Percentiles rank a stretch among this genome's conserved stretches.
Evolutionary conservation across 495 filamentous ascomycete species (phyloP).

Genomic region (Aspergillus ellipticus): DNA sequence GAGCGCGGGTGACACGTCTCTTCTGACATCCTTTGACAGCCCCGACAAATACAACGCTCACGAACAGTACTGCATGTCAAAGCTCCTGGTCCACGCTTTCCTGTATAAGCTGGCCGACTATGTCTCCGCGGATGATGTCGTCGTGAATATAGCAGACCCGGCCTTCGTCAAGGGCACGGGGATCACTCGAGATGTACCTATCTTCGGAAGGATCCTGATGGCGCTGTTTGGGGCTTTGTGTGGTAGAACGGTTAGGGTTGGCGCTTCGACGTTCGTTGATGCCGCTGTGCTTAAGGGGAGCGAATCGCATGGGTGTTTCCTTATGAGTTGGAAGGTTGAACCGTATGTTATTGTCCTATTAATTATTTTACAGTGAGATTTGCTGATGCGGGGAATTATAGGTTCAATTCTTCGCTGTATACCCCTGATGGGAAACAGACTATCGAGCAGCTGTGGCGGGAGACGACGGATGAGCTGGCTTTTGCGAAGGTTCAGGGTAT

Average conservation of each 20-base stretch:
- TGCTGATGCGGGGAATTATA: not conserved
- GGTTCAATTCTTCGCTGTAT: slow-evolving; percentile 24
- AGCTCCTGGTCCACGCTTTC: slow-evolving; percentile 41
- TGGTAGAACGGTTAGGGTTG: slow-evolving; percentile 26
- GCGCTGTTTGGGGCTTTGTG: slow-evolving; percentile 20
- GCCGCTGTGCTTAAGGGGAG: slow-evolving; percentile 36
- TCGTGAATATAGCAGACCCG: slow-evolving; percentile 47
- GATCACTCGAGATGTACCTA: slow-evolving; percentile 26
- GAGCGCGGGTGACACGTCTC: slow-evolving; percentile 23
- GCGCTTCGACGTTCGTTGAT: slow-evolving; percentile 39
- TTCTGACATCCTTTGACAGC: slow-evolving; percentile 44
- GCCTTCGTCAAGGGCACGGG: slow-evolving; percentile 42
- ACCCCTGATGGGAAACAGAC: slow-evolving; percentile 33
- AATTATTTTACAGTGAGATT: not conserved
- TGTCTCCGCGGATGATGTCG: slow-evolving; percentile 39
- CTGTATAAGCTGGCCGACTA: slow-evolving; percentile 38
- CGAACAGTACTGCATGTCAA: slow-evolving; percentile 39
- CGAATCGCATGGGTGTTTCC: slow-evolving; percentile 40
- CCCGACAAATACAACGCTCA: slow-evolving; percentile 27
- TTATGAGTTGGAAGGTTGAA: slow-evolving; percentile 39
- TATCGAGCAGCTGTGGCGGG: slow-evolving; percentile 37
- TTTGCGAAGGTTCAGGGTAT: slow-evolving; percentile 36
- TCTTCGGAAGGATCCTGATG: slow-evolving; percentile 12
- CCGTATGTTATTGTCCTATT: slow-evolving; percentile 29
- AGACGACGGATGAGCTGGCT: slow-evolving; percentile 39